Evolutionary conservation across 805 yeast genomes (phyloP).

Genomic region (Teunomyces barrocoloradensis): DNA sequence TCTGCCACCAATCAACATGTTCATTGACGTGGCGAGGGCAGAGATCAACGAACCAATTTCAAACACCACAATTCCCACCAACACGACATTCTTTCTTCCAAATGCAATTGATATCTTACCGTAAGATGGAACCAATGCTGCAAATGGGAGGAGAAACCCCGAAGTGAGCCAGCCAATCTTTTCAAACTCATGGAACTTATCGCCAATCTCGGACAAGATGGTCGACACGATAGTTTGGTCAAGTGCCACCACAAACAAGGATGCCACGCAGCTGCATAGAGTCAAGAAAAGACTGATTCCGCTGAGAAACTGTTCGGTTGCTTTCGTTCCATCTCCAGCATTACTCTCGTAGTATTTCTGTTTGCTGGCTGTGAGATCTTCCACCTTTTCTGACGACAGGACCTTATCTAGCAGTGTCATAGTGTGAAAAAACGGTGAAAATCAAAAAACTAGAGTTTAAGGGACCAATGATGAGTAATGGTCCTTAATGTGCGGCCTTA

Average conservation of each 20-base stretch:
- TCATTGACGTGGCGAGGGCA: slow-evolving; percentile 55
- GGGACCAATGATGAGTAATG: not conserved
- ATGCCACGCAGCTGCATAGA: slow-evolving; percentile 25
- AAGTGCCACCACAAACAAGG: slow-evolving; percentile 44
- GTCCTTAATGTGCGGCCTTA: not conserved
- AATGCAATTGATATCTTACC: slow-evolving; percentile 55
- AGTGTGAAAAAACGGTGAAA: not conserved
- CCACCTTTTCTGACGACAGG: not conserved
- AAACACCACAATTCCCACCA: slow-evolving; percentile 51
- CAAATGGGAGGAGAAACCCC: slow-evolving; percentile 54
- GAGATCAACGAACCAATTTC: slow-evolving; percentile 61
- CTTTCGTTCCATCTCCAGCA: slow-evolving; percentile 43
- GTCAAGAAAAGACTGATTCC: slow-evolving; percentile 28
- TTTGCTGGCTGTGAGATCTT: not conserved
- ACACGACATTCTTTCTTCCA: slow-evolving; percentile 53
- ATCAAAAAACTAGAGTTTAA: not conserved
- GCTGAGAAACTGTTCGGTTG: slow-evolving; percentile 32
- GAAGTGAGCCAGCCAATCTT: slow-evolving; percentile 59
- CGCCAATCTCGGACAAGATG: slow-evolving; percentile 47
- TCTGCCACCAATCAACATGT: slow-evolving; percentile 67
- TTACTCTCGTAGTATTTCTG: slow-evolving; percentile 31
- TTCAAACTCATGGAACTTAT: slow-evolving; percentile 47
- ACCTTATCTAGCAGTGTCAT: not conserved
- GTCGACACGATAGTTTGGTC: slow-evolving; percentile 62
- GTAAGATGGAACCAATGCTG: slow-evolving; percentile 53